These are phyloP conservation scores for Plectosphaerella cucumerina DNA, from an alignment of 2,329 filamentous ascomycete genomes.

Conservation along the genomic window DNA sequence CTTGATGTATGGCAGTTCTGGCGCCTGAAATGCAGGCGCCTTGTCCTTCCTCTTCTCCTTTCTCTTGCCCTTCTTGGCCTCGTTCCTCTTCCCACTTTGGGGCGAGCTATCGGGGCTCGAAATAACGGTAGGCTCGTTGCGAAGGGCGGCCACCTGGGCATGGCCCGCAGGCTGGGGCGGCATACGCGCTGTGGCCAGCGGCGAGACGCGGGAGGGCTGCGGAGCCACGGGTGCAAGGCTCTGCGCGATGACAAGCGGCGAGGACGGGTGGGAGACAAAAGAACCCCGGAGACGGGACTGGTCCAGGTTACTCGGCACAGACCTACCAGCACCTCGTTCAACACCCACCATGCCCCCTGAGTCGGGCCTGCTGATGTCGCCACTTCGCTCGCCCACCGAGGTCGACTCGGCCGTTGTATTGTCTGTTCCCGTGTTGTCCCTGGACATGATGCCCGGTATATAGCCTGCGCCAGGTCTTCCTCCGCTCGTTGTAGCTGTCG, in stretches of 20 bases:
- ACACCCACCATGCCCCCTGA: constrained; percentile 26
- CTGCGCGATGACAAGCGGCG: constrained; percentile 67
- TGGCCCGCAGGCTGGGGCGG: constrained; percentile 28
- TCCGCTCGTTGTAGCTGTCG: constrained; percentile 10
- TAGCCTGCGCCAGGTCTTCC: constrained; percentile 5
- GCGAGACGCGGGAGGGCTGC: constrained; percentile 67
- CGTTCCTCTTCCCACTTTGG: constrained; percentile 41
- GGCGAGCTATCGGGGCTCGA: constrained; percentile 60
- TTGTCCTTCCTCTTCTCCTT: constrained; percentile 39
- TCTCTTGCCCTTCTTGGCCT: constrained; percentile 48
- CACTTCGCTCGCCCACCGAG: constrained; percentile 30
- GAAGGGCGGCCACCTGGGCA: constrained; percentile 54
- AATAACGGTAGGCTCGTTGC: constrained; percentile 40
- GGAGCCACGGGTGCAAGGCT: constrained; percentile 71
- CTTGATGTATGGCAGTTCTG: constrained; percentile 55
- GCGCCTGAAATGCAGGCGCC: constrained; percentile 45
- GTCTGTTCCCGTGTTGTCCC: constrained; percentile 8
- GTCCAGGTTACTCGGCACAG: constrained; percentile 6
- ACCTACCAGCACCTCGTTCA: constrained; percentile 12
- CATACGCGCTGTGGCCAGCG: constrained; percentile 43
- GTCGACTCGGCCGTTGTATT: constrained; percentile 17
- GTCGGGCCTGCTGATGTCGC: constrained; percentile 37
- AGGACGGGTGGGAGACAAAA: constrained; percentile 31
- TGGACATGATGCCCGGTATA: neutral
- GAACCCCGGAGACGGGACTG: constrained; percentile 8